Percentiles rank a stretch among this genome's conserved stretches.
These are phyloP conservation scores for Amphibolis antarctica DNA, from an alignment of 106 monocot species.

Conservation along the genomic window DNA sequence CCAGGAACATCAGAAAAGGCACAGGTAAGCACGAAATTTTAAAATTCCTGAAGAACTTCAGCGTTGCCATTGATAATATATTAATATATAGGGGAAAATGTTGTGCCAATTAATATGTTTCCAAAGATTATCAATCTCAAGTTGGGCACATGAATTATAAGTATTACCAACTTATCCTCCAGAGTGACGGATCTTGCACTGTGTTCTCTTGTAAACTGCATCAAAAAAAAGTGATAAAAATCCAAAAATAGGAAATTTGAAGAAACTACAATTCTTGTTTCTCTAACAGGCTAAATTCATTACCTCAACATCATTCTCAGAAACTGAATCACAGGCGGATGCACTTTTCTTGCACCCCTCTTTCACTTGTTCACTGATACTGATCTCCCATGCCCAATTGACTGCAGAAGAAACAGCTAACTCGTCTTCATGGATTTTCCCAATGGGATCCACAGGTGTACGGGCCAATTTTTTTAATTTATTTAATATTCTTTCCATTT, in stretches of 20 bases:
- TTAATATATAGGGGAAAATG: not conserved
- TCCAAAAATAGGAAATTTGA: not conserved
- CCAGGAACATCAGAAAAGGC: not conserved
- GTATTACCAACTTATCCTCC: conserved; percentile 6
- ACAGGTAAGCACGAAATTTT: not conserved
- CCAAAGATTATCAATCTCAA: not conserved
- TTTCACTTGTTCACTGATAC: not conserved
- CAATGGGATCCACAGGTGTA: not conserved
- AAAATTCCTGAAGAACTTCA: not conserved
- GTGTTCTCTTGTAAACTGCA: not conserved
- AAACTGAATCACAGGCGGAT: not conserved
- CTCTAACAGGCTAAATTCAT: not conserved
- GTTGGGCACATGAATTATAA: not conserved
- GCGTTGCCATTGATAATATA: not conserved
- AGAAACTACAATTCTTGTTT: not conserved
- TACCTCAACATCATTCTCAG: conserved; percentile 2
- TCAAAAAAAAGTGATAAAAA: not conserved
- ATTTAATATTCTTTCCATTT: not conserved
- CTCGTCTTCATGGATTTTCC: not conserved
- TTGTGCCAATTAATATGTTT: not conserved
- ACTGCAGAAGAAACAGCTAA: not conserved
- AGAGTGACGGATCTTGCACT: not conserved
- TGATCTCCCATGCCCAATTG: not conserved
- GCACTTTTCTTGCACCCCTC: not conserved
- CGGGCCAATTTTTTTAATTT: conserved; percentile 1